These are phyloP conservation scores for Tetrahymena borealis DNA, from an alignment of 73 alveolate species.

Conservation along the genomic window DNA sequence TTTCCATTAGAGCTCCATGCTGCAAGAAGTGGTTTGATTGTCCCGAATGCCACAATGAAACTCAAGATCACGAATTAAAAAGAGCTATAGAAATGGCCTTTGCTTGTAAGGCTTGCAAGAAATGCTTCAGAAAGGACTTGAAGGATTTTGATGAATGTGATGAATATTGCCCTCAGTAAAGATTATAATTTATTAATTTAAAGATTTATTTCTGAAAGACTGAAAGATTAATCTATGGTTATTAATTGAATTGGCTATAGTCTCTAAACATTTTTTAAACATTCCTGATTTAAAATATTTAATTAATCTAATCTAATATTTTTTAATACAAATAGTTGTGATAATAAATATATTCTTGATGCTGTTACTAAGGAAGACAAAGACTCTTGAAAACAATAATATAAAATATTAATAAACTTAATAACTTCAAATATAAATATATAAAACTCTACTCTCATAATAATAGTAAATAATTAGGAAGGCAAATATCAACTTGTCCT, in stretches of 20 bases:
- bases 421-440: neutral
- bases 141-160: constrained; percentile 75
- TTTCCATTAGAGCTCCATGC: constrained; percentile 75
- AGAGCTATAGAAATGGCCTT: constrained; percentile 64
- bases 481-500: too few relatives aligned
- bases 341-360: constrained; percentile 20
- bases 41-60: constrained; percentile 82
- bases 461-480: too few relatives aligned
- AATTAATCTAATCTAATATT: too few relatives aligned
- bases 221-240: too few relatives aligned
- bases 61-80: constrained; percentile 61
- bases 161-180: constrained; percentile 80
- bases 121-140: constrained; percentile 76
- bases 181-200: too few relatives aligned
- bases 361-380: constrained; percentile 33
- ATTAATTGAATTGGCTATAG: too few relatives aligned
- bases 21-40: constrained; percentile 88
- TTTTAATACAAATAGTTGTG: constrained; percentile 18
- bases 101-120: constrained; percentile 85
- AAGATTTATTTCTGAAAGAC: too few relatives aligned
- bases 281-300: neutral
- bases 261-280: neutral
- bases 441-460: neutral
- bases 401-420: neutral
- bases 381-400: neutral